Conservation (phyloP, 768 basidiomycete genomes). For the Ephemerocybe angulata region DNA sequence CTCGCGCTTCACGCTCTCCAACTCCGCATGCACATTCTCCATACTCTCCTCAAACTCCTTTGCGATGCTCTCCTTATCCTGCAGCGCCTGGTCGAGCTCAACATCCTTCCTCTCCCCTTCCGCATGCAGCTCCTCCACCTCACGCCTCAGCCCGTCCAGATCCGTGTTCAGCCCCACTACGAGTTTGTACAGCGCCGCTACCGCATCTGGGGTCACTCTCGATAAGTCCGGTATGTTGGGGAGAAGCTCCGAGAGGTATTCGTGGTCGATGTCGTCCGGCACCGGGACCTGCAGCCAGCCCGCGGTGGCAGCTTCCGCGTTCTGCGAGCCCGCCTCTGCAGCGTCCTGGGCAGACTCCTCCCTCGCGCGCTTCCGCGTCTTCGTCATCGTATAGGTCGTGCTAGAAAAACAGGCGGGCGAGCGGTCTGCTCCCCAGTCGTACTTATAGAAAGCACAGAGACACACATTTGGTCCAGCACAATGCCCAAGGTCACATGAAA, state of each 20-base stretch:
- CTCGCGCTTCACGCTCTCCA: slow-evolving; percentile 54
- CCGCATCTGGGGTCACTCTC: slow-evolving; percentile 43
- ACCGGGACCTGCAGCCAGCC: slow-evolving; percentile 35
- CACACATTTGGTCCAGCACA: not conserved
- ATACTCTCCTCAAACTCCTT: slow-evolving; percentile 54
- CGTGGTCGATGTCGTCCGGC: slow-evolving; percentile 67
- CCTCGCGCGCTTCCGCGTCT: slow-evolving; percentile 64
- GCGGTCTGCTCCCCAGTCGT: too few relatives aligned
- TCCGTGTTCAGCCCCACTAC: slow-evolving; percentile 55
- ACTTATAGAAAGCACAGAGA: slow-evolving; percentile 22
- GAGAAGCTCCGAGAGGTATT: slow-evolving; percentile 53
- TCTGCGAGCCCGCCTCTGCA: slow-evolving; percentile 29
- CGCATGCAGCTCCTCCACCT: slow-evolving; percentile 69
- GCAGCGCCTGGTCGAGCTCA: slow-evolving; percentile 80
- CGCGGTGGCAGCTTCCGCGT: slow-evolving; percentile 24
- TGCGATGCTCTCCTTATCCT: slow-evolving; percentile 65
- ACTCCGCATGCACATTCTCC: slow-evolving; percentile 52
- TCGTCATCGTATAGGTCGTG: slow-evolving; percentile 29
- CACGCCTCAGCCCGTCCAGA: slow-evolving; percentile 52
- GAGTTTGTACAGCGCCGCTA: slow-evolving; percentile 60
- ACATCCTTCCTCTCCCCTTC: slow-evolving; percentile 70
- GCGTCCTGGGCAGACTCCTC: slow-evolving; percentile 37
- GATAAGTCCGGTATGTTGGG: slow-evolving; percentile 41
- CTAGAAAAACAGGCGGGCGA: slow-evolving; percentile 17
- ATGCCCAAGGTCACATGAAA: slow-evolving; percentile 24